Evolutionary conservation across 2,329 filamentous ascomycete genomes (phyloP).

Genomic region (Fusarium sp.): DNA sequence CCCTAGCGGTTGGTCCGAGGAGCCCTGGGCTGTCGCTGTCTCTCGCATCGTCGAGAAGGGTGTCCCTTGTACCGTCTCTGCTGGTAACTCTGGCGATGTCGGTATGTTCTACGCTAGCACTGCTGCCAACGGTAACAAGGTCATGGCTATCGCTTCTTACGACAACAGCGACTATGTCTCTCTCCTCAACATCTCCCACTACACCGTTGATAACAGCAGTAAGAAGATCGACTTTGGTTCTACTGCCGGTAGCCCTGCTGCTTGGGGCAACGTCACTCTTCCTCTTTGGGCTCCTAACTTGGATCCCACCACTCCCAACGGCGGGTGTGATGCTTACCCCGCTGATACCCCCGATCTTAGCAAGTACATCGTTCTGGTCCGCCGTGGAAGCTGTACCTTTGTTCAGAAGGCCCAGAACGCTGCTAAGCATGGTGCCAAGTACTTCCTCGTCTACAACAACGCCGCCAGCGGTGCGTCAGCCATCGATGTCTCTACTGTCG

Average conservation of each 20-base stretch:
- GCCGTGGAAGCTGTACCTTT: slow-evolving; percentile 67
- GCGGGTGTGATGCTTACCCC: slow-evolving; percentile 64
- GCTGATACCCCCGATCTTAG: slow-evolving; percentile 65
- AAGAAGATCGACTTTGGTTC: slow-evolving; percentile 48
- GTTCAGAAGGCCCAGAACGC: slow-evolving; percentile 64
- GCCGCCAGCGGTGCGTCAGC: background rate
- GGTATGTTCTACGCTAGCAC: slow-evolving; percentile 62
- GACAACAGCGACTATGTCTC: slow-evolving; percentile 58
- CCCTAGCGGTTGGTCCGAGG: slow-evolving; percentile 61
- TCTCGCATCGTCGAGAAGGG: slow-evolving; percentile 63
- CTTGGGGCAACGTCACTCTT: slow-evolving; percentile 57
- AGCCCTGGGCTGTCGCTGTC: slow-evolving; percentile 60
- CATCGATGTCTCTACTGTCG: slow-evolving; percentile 7
- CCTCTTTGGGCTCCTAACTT: slow-evolving; percentile 61
- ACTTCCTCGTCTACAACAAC: slow-evolving; percentile 71
- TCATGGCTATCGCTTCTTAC: slow-evolving; percentile 60
- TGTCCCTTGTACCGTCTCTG: slow-evolving; percentile 62
- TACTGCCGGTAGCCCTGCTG: slow-evolving; percentile 54
- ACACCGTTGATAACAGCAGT: slow-evolving; percentile 50
- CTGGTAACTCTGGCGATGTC: slow-evolving; percentile 58
- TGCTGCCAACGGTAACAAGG: slow-evolving; percentile 59
- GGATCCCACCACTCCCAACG: slow-evolving; percentile 57
- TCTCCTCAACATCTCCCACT: slow-evolving; percentile 55
- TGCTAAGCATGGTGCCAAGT: slow-evolving; percentile 64
- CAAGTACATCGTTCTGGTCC: slow-evolving; percentile 66